phyloP scores from a whole-genome alignment of 441 rosid genomes.

The Pelargonium australe region DNA sequence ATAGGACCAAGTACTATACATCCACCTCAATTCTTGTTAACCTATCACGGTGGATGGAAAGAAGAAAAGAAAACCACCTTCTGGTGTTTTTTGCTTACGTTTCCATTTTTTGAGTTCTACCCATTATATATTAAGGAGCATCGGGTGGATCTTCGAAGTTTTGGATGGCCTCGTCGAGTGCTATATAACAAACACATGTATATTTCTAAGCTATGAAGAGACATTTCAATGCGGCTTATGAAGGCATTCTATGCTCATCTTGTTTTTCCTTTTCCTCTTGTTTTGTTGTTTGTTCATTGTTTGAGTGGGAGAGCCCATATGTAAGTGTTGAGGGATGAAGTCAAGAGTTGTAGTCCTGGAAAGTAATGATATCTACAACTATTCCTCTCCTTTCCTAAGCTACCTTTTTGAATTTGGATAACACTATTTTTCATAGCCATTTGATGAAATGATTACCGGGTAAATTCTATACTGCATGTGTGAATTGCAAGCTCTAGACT shows the following conservation, averaged over 20 bases:
- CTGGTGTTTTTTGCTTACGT: neutral
- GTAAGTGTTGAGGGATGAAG: neutral
- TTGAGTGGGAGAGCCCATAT: neutral
- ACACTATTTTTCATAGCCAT: neutral
- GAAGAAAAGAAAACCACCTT: neutral
- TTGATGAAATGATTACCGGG: neutral
- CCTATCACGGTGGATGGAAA: constrained; percentile 9
- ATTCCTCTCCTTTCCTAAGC: neutral
- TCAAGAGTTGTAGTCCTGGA: neutral
- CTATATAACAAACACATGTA: constrained; percentile 11
- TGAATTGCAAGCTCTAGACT: no score
- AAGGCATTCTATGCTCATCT: constrained; percentile 12
- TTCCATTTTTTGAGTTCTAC: no score
- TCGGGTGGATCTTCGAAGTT: constrained; percentile 35
- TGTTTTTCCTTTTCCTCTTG: neutral
- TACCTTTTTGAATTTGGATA: neutral
- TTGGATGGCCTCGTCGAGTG: constrained; percentile 25
- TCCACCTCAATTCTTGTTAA: constrained; percentile 18
- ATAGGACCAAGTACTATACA: constrained; percentile 18
- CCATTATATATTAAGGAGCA: constrained; percentile 13
- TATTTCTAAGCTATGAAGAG: constrained; percentile 16
- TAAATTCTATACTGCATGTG: no score
- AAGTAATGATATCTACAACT: no score
- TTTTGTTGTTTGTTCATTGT: no score
- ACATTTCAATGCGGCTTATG: neutral